Evolutionary conservation across 345 rosid genomes (phyloP).

Genomic region (Ricinus communis): DNA sequence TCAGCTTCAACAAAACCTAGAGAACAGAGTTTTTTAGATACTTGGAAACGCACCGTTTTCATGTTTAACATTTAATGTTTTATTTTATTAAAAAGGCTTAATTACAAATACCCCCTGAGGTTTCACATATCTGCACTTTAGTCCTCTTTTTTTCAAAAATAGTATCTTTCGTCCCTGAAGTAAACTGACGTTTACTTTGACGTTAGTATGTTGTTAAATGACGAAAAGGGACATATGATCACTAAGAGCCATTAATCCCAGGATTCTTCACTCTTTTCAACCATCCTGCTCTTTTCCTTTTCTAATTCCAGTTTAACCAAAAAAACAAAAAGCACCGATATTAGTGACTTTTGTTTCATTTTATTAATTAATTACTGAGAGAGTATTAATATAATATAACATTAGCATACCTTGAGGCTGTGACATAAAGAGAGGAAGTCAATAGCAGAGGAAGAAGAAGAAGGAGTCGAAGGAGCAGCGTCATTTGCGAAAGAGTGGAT

Average conservation of each 20-base stretch:
- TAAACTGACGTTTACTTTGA: too few relatives aligned
- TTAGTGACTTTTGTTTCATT: too few relatives aligned
- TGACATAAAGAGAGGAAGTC: constrained; percentile 93
- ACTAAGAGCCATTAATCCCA: constrained; percentile 91
- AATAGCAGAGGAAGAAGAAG: constrained; percentile 67
- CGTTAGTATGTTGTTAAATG: too few relatives aligned
- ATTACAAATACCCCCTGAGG: too few relatives aligned
- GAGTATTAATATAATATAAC: too few relatives aligned
- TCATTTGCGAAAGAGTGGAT: constrained; percentile 23
- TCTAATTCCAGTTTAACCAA: constrained; percentile 41
- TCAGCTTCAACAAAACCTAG: constrained; percentile 10
- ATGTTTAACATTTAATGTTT: too few relatives aligned
- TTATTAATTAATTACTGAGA: too few relatives aligned
- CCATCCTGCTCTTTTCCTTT: constrained; percentile 95
- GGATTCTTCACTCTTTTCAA: constrained; percentile 68
- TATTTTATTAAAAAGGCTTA: too few relatives aligned
- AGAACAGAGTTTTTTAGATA: neutral
- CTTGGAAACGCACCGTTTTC: neutral
- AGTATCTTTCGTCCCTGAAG: too few relatives aligned
- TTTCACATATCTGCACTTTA: too few relatives aligned
- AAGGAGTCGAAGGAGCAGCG: constrained; percentile 19
- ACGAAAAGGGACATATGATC: too few relatives aligned
- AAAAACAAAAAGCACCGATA: neutral
- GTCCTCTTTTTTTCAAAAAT: too few relatives aligned
- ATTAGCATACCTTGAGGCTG: constrained; percentile 87